phyloP scores from a whole-genome alignment of 116 monocot genomes.

The Thalassia testudinum region DNA sequence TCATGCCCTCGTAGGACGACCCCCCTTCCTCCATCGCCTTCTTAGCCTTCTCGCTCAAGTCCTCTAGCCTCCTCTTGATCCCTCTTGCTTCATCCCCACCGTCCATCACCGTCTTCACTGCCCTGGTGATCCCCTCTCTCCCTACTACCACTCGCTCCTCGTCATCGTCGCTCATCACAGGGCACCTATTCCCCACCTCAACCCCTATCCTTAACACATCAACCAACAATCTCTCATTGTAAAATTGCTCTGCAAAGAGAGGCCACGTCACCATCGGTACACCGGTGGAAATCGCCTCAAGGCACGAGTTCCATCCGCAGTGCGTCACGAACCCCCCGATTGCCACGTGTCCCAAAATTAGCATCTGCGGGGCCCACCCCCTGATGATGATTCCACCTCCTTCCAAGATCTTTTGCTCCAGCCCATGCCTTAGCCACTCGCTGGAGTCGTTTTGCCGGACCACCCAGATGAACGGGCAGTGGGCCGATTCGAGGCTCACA shows the following conservation, averaged over 20 bases:
- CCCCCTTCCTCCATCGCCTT: constrained; percentile 9
- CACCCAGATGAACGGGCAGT: constrained; percentile 8
- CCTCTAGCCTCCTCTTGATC: constrained; percentile 4
- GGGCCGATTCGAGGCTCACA: constrained; percentile 10
- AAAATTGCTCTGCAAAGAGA: constrained; percentile 8
- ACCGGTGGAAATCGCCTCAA: constrained; percentile 16
- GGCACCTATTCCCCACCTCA: background rate
- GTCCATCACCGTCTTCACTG: background rate
- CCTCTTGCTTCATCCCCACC: background rate
- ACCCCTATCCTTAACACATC: constrained; percentile 1
- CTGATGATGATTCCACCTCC: constrained; percentile 1
- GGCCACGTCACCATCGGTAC: constrained; percentile 14
- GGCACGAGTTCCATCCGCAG: constrained; percentile 44
- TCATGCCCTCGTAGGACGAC: constrained; percentile 1
- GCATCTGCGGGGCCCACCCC: constrained; percentile 11
- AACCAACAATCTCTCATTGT: constrained; percentile 10
- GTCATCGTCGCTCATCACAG: too few species aligned
- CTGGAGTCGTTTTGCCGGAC: background rate
- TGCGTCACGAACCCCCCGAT: constrained; percentile 21
- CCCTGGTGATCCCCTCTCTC: background rate
- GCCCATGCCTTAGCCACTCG: background rate
- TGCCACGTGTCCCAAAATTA: background rate
- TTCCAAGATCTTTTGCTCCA: background rate
- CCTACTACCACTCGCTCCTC: background rate
- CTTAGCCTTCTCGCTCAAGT: background rate